Base-by-base conservation (phyloP, 192 early-diverging fungal species). In the Gaertneriomyces semiglobifer region DNA sequence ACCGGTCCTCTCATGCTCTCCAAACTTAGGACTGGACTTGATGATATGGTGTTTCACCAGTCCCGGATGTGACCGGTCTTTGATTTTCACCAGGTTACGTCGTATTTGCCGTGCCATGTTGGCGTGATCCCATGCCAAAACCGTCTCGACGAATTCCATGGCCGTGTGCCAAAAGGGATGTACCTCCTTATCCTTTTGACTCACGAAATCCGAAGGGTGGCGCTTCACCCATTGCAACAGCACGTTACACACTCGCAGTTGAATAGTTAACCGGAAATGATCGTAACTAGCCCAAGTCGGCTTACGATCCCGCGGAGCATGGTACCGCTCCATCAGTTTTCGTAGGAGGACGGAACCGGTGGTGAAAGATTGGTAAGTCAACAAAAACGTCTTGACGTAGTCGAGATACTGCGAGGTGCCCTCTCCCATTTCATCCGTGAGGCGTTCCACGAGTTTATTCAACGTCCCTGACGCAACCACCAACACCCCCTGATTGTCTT, bases 321-420 rank as follows among this genome's bases (percentile, higher is more conserved):
- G 58, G 44, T 74, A 77, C 43, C 68, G 60, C 41, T 77, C 66
- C 11, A 51, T 71, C 16, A 77, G 66, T 47, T 74, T 74, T 20
- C 58, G 44, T 11, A 74, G 44, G 7, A 77, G 38, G 0, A 18
- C 42, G n/a, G 58, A 12, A 2, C 63, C 43, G 19, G 72, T 74
- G 8, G 71, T 73, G 63, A 77, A 77, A 12, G 76, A 77, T 62
- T 63, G 72, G 63, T 77, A 77, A n/a, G 76, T 77, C 0, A 71
- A 65, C 52, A 77, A 50, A 57, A 77, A 77, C 14, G 76, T 74
- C 48, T 72, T 77, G 44, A 74, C 69, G 64, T 68, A 77, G 10
- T 73, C 68, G 10, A 74, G 63, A 33, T 77, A 65, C 19, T 33
- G 33, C 12, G 65, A 64, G 19, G 60, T 73, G 38, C 71, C 66